These are phyloP conservation scores for Boletus semigastroideus DNA, from an alignment of 1,284 basidiomycete species.

Conservation along the genomic window DNA sequence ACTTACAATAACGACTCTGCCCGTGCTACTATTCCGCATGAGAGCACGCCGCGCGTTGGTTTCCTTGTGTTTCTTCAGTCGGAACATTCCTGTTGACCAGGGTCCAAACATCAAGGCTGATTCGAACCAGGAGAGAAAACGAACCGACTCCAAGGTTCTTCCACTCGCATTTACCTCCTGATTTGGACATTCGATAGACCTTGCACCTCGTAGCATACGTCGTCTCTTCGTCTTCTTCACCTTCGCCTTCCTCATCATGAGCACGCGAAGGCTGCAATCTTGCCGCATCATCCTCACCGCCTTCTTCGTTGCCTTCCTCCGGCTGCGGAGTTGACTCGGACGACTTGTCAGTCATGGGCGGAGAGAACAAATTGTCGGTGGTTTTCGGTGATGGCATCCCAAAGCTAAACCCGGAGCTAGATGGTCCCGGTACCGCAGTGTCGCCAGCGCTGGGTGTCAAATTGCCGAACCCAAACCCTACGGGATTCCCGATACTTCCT, in stretches of 20 bases:
- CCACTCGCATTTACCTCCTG: slow-evolving; percentile 55
- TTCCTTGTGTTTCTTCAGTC: slow-evolving; percentile 70
- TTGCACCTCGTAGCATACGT: slow-evolving; percentile 60
- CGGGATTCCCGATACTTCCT: slow-evolving; percentile 57
- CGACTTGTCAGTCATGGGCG: slow-evolving; percentile 30
- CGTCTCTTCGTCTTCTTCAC: slow-evolving; percentile 82
- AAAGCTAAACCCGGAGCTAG: slow-evolving; percentile 28
- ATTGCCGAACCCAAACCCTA: slow-evolving; percentile 56
- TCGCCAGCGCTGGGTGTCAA: slow-evolving; percentile 35
- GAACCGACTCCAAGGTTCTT: slow-evolving; percentile 59
- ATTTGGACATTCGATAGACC: slow-evolving; percentile 60
- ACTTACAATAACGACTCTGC: slow-evolving; percentile 70
- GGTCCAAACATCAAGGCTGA: neutral
- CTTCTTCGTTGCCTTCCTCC: slow-evolving; percentile 34
- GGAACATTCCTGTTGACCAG: slow-evolving; percentile 51
- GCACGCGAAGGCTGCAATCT: slow-evolving; percentile 40
- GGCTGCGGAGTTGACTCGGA: slow-evolving; percentile 37
- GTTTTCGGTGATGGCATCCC: slow-evolving; percentile 27
- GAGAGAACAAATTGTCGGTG: slow-evolving; percentile 30
- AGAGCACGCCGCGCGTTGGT: slow-evolving; percentile 56
- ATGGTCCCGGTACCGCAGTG: slow-evolving; percentile 13
- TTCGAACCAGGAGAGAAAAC: slow-evolving; percentile 22
- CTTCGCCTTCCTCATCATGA: slow-evolving; percentile 71
- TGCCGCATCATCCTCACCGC: slow-evolving; percentile 33
- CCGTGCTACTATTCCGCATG: slow-evolving; percentile 67